Base-by-base conservation (phyloP, 2,329 filamentous ascomycete species). In the Lasiodiplodia hormozganensis region DNA sequence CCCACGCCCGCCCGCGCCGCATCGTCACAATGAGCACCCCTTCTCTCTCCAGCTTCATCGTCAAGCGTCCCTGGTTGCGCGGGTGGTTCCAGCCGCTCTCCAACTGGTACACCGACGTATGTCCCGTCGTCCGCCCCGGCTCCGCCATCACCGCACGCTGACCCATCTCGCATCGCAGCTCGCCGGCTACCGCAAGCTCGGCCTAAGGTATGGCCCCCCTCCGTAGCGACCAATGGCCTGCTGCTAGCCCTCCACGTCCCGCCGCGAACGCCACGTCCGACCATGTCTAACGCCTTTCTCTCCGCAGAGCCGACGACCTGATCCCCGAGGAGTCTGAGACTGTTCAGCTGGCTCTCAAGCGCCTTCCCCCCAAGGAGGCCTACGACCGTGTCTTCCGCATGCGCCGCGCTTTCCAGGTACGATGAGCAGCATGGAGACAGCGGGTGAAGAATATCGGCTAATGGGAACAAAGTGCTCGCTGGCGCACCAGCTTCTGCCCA, bases 371-470 rank as follows among this genome's bases (percentile, higher is more conserved):
- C 77, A 93, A 96, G 86, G 93, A 96, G 81, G 88, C 90, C 77
- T 98, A 98, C 85, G 96, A 99, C 86, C 95, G 96, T 81, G 89
- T 98, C 81, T 99, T 94, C 90, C 94, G 96, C 79, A 89, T 99
- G 83, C 93, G 96, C 85, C 90, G 96, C 84, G 95, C 96, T 77
- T 90, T 96, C 84, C 96, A 99, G 87, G 90, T 92, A 84, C 72
- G 21, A 68, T 54, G 38, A 57, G 56, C 47, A 57, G 5, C 12
- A 7, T 5, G 2, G 14, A 23, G 18, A 16, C 6, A 28, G 16
- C 11, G n/a, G n/a, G 60, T 21, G 25, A 34, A 16, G 25, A 52
- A 16, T 11, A 38, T 23, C 5, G 47, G 65, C 38, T 68, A 70
- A 73, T 75, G 73, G 76, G 64, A 73, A 67, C 68, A 75, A 77